A percentile compares a stretch with the other conserved stretches of the same genome.
These are phyloP conservation scores for Apium graveolens DNA, from an alignment of 129 eudicot genomes.

Conservation along the genomic window DNA sequence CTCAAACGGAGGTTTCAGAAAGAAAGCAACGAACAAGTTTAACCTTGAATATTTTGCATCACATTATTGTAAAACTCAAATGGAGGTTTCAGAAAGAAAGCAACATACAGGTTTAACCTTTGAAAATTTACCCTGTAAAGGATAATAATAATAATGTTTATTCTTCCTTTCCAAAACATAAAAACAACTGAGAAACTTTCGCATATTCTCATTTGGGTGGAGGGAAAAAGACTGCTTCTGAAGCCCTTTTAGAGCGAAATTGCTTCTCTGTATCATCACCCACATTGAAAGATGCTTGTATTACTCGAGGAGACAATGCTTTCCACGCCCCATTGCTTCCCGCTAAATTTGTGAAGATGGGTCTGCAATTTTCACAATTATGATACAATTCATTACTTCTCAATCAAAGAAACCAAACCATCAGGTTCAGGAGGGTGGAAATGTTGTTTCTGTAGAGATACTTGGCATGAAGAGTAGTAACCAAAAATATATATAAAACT, in stretches of 20 bases:
- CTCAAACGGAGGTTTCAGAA: not conserved
- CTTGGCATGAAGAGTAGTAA: not conserved
- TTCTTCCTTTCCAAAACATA: not conserved
- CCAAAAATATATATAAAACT: not conserved
- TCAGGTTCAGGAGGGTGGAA: not conserved
- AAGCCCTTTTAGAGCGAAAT: slow-evolving; percentile 52
- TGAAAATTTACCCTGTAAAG: not conserved
- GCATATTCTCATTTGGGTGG: slow-evolving; percentile 30
- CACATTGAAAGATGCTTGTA: slow-evolving; percentile 63
- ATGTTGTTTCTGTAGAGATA: not conserved
- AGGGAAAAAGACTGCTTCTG: slow-evolving; percentile 63
- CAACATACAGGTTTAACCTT: not conserved
- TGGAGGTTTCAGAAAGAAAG: not conserved
- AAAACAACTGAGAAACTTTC: not conserved
- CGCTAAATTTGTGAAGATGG: slow-evolving; percentile 69
- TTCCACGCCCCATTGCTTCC: slow-evolving; percentile 63
- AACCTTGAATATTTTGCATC: not conserved
- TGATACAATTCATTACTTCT: too few species aligned
- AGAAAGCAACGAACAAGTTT: not conserved
- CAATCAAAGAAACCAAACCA: not conserved
- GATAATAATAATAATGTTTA: not conserved
- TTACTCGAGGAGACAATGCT: slow-evolving; percentile 60
- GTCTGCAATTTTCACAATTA: slow-evolving; percentile 24
- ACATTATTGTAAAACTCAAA: not conserved
- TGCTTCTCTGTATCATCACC: slow-evolving; percentile 51